Conservation (phyloP, 148 eudicot genomes). For the Silene conica region DNA sequence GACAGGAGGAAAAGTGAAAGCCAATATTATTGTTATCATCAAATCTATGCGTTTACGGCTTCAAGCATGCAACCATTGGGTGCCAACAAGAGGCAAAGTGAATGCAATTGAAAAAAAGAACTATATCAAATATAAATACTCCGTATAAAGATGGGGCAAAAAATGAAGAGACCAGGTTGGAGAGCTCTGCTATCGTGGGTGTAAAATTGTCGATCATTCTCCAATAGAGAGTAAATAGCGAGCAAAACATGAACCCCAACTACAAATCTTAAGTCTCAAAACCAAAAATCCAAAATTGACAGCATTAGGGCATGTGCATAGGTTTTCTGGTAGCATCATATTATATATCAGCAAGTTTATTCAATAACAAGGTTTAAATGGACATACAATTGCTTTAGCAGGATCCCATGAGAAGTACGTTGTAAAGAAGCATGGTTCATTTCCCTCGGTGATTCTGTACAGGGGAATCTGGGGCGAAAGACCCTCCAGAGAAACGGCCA, state of each 20-base stretch:
- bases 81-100: neutral
- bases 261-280: neutral
- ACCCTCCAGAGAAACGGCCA: conserved; percentile 79
- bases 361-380: conserved; percentile 3
- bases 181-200: neutral
- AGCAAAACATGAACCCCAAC: neutral
- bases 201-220: neutral
- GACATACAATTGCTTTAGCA: conserved; percentile 83
- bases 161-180: neutral
- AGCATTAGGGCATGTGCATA: neutral
- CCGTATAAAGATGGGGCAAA: neutral
- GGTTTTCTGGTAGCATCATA: neutral
- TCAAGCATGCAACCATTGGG: neutral
- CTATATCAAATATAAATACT: too few relatives aligned
- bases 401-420: conserved; percentile 90
- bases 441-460: conserved; percentile 86
- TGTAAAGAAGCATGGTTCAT: conserved; percentile 97
- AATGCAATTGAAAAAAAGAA: neutral
- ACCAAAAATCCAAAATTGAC: neutral
- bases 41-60: neutral
- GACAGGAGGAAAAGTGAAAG: too few relatives aligned
- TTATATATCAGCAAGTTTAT: neutral
- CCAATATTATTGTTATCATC: neutral
- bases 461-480: conserved; percentile 69
- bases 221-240: neutral